Percentiles rank a stretch among this genome's conserved stretches.
Evolutionary conservation across 176 grass and related monocot species (phyloP).

Genomic region (Aechmea fasciata): DNA sequence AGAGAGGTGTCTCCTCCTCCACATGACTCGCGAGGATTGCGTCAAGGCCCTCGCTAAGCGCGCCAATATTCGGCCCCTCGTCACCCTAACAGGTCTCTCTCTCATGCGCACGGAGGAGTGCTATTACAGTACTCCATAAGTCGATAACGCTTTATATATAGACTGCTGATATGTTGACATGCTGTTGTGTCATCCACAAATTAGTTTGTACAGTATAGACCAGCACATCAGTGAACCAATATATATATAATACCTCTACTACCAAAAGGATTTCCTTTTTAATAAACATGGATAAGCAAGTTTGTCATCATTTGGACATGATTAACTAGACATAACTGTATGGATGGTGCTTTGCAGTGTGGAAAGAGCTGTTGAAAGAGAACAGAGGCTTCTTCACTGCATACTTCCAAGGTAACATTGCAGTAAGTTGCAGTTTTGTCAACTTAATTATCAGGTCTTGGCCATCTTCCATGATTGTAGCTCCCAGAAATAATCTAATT

Average conservation of each 20-base stretch:
- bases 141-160: background rate
- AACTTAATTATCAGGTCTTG: no score
- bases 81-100: constrained; percentile 23
- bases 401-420: constrained; percentile 14
- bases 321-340: no score
- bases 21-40: constrained; percentile 27
- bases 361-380: constrained; percentile 25
- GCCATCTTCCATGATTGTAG: no score
- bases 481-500: no score
- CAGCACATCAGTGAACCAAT: no score
- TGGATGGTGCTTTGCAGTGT: constrained; percentile 12
- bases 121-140: background rate
- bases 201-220: no score
- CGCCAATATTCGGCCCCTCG: constrained; percentile 14
- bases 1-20: constrained; percentile 27
- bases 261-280: background rate
- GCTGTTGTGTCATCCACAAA: background rate
- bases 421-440: no score
- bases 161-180: background rate
- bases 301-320: no score
- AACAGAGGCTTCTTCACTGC: constrained; percentile 24
- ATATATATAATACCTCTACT: no score
- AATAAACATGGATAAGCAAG: background rate
- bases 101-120: background rate
- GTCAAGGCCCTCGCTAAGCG: constrained; percentile 20